Evolutionary conservation across 768 basidiomycete species (phyloP).

Genomic region (Podaxis pistillaris): DNA sequence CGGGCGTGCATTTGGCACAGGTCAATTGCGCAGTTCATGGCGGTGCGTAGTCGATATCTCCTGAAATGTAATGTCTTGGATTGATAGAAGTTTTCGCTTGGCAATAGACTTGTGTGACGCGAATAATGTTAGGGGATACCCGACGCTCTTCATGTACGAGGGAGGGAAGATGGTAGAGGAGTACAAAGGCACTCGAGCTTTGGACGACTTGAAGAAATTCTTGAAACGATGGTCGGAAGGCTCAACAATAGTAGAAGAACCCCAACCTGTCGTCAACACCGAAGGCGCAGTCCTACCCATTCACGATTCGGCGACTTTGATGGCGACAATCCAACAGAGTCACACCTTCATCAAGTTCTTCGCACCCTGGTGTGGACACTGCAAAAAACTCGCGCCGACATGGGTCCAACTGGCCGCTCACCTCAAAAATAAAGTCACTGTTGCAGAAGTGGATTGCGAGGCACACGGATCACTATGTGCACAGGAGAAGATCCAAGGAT

Average conservation of each 20-base stretch:
- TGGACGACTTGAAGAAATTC: constrained; percentile 55
- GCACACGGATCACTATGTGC: constrained; percentile 65
- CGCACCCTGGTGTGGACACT: constrained; percentile 97
- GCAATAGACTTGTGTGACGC: constrained; percentile 71
- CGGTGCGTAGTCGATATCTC: constrained; percentile 18
- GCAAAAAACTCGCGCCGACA: constrained; percentile 86
- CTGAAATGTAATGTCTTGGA: not conserved
- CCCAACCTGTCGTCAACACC: constrained; percentile 29
- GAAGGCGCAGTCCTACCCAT: constrained; percentile 34
- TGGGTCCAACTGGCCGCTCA: constrained; percentile 74
- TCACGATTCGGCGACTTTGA: constrained; percentile 37
- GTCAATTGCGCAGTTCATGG: constrained; percentile 25
- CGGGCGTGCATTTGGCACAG: constrained; percentile 67
- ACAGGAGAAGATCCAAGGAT: constrained; percentile 67
- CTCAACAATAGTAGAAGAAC: constrained; percentile 5
- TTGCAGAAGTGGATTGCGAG: constrained; percentile 92
- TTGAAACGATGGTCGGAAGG: constrained; percentile 38
- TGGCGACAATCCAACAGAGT: constrained; percentile 34
- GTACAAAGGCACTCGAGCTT: constrained; percentile 53
- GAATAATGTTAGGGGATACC: constrained; percentile 72
- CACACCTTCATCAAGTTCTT: constrained; percentile 68
- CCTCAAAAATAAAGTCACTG: constrained; percentile 68
- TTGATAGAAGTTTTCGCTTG: not conserved
- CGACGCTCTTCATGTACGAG: constrained; percentile 70
- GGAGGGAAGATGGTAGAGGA: constrained; percentile 60